phyloP scores from a whole-genome alignment of 176 grass and related monocot genomes.

The Oryza glumipatula region DNA sequence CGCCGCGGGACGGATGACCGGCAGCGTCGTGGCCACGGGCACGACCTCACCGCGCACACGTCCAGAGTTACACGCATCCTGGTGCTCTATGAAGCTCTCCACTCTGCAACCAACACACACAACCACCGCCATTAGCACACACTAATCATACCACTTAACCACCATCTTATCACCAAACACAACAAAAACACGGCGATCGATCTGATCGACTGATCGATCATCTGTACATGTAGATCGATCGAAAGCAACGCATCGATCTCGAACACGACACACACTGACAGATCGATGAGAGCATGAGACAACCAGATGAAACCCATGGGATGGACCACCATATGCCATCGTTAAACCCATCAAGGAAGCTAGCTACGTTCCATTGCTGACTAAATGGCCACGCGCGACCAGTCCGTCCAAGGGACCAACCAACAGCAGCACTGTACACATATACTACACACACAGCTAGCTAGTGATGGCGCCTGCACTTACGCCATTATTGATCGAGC shows the following conservation, averaged over 20 bases:
- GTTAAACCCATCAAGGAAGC: conserved; percentile 6
- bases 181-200: not conserved
- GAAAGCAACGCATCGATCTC: conserved; percentile 38
- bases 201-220: not conserved
- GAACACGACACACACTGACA: not conserved
- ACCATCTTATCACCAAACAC: not conserved
- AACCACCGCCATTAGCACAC: not conserved
- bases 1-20: conserved; percentile 25
- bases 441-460: not conserved
- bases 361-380: not conserved
- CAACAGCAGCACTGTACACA: not conserved
- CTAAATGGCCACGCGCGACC: not conserved
- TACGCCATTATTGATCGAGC: not conserved
- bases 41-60: conserved; percentile 50
- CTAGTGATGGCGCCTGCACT: not conserved
- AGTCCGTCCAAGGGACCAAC: not conserved
- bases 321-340: not conserved
- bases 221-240: not conserved
- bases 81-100: conserved; percentile 99
- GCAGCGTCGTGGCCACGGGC: conserved; percentile 31
- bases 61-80: conserved; percentile 84
- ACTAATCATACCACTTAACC: not conserved
- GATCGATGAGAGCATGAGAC: not conserved
- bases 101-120: conserved; percentile 53
- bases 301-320: not conserved